phyloP scores from a whole-genome alignment of 2,329 filamentous ascomycete species.

The Mollisia scopiformis region DNA sequence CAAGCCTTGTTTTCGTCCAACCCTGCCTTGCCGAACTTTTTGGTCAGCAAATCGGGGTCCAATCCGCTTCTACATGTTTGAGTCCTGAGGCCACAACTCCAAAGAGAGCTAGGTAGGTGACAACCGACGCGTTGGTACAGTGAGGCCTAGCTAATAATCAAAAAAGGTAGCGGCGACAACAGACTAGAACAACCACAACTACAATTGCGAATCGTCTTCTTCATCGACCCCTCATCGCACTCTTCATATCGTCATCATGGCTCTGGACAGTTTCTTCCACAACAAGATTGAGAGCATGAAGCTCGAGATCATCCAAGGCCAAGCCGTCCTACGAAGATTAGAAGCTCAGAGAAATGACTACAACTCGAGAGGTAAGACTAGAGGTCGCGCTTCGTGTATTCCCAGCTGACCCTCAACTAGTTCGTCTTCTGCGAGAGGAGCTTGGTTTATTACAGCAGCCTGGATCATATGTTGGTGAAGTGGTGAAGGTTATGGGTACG shows the following conservation, averaged over 20 bases:
- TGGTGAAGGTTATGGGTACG: constrained; percentile 99
- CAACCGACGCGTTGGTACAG: neutral
- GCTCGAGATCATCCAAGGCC: constrained; percentile 99
- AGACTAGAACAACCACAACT: constrained; percentile 9
- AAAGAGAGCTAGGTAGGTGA: no score
- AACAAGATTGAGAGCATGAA: constrained; percentile 99
- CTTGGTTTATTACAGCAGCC: constrained; percentile 94
- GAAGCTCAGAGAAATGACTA: constrained; percentile 99
- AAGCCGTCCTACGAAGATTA: constrained; percentile 89
- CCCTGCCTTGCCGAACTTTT: no score
- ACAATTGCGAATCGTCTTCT: constrained; percentile 6
- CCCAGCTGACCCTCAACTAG: constrained; percentile 42
- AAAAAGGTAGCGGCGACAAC: neutral
- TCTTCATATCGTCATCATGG: constrained; percentile 66
- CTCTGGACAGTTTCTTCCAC: constrained; percentile 98
- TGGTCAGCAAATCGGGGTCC: no score
- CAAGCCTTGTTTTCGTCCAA: neutral
- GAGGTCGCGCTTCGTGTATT: neutral
- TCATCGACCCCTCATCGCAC: neutral
- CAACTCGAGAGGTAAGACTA: constrained; percentile 74
- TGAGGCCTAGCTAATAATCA: neutral
- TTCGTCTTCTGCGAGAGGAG: constrained; percentile 92
- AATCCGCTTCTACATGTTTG: no score
- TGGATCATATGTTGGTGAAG: constrained; percentile 96
- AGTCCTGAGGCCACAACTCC: no score